A percentile compares a stretch with the other conserved stretches of the same genome.
Evolutionary conservation across 139 green algal species (phyloP).

Genomic region (Closterium sp.): DNA sequence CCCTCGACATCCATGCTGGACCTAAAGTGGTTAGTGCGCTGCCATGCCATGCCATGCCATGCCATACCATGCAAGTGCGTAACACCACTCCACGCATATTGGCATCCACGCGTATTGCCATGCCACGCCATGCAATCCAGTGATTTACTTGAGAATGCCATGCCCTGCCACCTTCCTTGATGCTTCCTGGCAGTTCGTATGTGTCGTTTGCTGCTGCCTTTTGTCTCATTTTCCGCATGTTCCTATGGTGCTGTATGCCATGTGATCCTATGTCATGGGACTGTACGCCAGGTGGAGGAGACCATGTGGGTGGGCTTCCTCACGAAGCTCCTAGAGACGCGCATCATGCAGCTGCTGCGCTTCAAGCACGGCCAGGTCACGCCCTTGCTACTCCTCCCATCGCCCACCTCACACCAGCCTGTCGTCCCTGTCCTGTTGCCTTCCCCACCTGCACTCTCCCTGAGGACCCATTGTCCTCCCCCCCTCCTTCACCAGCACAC

Average conservation of each 20-base stretch:
- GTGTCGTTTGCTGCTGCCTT: too few species aligned
- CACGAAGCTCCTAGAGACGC: slow-evolving; percentile 72
- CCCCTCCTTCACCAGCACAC: neutral
- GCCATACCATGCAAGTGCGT: neutral
- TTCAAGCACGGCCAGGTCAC: slow-evolving; percentile 72
- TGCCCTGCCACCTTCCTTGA: too few species aligned
- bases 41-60: neutral
- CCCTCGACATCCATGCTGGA: slow-evolving; percentile 56
- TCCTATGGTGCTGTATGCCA: too few species aligned
- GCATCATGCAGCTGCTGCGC: slow-evolving; percentile 70
- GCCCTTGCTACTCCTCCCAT: neutral
- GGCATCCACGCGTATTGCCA: neutral
- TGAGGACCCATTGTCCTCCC: slow-evolving; percentile 40
- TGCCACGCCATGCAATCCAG: neutral
- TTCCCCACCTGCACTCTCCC: too few species aligned
- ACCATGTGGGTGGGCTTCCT: slow-evolving; percentile 47
- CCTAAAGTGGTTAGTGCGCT: slow-evolving; percentile 22
- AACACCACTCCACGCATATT: neutral
- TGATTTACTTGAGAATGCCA: neutral
- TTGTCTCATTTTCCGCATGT: too few species aligned
- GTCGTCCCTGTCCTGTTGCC: too few species aligned
- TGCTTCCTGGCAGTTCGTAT: too few species aligned
- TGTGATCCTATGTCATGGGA: neutral
- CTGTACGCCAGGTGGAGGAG: slow-evolving; percentile 38
- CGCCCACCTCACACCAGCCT: neutral